Percentiles rank a stretch among this genome's conserved stretches.
phyloP scores from a whole-genome alignment of 257 asterid species.

The Primulina tabacum region DNA sequence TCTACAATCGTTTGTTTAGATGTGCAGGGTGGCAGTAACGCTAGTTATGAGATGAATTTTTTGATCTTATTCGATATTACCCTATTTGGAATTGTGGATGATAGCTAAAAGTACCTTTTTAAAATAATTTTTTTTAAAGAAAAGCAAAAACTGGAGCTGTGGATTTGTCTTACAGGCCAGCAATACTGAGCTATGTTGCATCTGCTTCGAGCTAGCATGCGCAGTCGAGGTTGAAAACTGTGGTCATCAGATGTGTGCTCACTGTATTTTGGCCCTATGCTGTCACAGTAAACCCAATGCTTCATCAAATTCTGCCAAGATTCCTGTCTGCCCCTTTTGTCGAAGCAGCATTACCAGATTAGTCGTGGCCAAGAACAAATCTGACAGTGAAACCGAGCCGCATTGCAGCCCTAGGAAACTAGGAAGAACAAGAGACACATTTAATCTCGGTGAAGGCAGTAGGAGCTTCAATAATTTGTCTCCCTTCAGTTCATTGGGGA shows the following conservation, averaged over 20 bases:
- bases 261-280: slow-evolving; percentile 65
- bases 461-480: slow-evolving; percentile 59
- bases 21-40: background rate
- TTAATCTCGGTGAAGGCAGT: slow-evolving; percentile 52
- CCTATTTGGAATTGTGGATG: background rate
- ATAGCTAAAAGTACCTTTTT: background rate
- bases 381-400: slow-evolving; percentile 30
- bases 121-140: too few relatives aligned
- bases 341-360: slow-evolving; percentile 57
- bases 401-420: slow-evolving; percentile 47
- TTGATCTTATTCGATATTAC: background rate
- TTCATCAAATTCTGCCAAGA: slow-evolving; percentile 31
- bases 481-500: slow-evolving; percentile 57
- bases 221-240: slow-evolving; percentile 69
- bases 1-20: background rate
- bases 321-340: slow-evolving; percentile 76
- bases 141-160: background rate
- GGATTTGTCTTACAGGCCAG: slow-evolving; percentile 39
- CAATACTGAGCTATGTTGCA: slow-evolving; percentile 63
- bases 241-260: slow-evolving; percentile 88
- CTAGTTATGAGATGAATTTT: background rate
- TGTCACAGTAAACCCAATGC: slow-evolving; percentile 62
- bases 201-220: slow-evolving; percentile 73
- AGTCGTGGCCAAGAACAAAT: slow-evolving; percentile 47
- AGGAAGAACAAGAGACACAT: slow-evolving; percentile 42